phyloP scores from a whole-genome alignment of 2,329 filamentous ascomycete species.

The Teratosphaeria zuluensis region DNA sequence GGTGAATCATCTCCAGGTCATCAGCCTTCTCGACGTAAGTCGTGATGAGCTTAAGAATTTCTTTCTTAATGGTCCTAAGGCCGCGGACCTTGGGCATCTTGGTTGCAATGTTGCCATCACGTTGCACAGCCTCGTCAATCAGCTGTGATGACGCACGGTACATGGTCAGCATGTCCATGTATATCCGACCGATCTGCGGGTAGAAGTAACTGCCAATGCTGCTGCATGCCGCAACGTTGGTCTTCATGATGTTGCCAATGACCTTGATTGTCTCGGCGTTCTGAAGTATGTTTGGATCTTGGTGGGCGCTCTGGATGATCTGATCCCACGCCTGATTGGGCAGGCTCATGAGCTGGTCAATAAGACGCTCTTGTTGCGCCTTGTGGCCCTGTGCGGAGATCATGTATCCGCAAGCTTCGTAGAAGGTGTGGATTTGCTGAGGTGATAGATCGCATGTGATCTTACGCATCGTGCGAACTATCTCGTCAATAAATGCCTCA shows the following conservation, averaged over 20 bases:
- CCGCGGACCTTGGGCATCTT: conserved; percentile 97
- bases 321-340: conserved; percentile 93
- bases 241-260: conserved; percentile 99
- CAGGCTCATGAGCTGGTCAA: conserved; percentile 83
- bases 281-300: conserved; percentile 77
- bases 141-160: conserved; percentile 93
- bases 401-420: conserved; percentile 98
- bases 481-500: conserved; percentile 97
- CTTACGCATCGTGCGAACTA: conserved; percentile 87
- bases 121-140: conserved; percentile 84
- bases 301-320: conserved; percentile 81
- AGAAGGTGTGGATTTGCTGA: conserved; percentile 97
- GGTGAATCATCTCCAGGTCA: conserved; percentile 84
- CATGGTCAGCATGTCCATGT: conserved; percentile 98
- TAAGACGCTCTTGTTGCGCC: conserved; percentile 80
- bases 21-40: conserved; percentile 98
- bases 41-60: conserved; percentile 96
- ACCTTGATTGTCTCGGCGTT: conserved; percentile 95
- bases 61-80: conserved; percentile 95
- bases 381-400: conserved; percentile 96
- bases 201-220: conserved; percentile 97
- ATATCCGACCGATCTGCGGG: conserved; percentile 93
- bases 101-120: conserved; percentile 83
- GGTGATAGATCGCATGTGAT: conserved; percentile 93
- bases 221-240: conserved; percentile 94